These are phyloP conservation scores for Periconia sp. DNA, from an alignment of 2,329 filamentous ascomycete species.

Conservation along the genomic window DNA sequence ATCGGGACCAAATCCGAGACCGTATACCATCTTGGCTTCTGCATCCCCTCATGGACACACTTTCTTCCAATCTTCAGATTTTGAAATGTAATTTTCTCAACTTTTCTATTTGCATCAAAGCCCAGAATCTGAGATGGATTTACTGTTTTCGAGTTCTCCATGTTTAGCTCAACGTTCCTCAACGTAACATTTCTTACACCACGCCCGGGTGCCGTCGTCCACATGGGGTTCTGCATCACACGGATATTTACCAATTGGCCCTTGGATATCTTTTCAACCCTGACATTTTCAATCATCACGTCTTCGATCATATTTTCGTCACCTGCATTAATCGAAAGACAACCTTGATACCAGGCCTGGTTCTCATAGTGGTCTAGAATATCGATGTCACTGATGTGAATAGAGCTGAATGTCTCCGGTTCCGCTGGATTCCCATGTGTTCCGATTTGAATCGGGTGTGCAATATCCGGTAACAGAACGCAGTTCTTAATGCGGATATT, in stretches of 20 bases:
- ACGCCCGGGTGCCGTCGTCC: conserved; percentile 41
- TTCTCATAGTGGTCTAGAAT: conserved; percentile 46
- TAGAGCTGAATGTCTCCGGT: conserved; percentile 39
- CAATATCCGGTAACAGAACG: conserved; percentile 38
- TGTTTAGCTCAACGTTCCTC: conserved; percentile 1
- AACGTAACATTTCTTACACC: conserved; percentile 36
- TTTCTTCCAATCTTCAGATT: background rate
- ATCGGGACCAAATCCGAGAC: conserved; percentile 1
- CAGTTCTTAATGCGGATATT: conserved; percentile 44
- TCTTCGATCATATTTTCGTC: conserved; percentile 42
- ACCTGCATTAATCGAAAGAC: conserved; percentile 42
- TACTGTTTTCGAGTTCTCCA: background rate
- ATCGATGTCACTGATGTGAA: conserved; percentile 44
- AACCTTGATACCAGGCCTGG: conserved; percentile 46
- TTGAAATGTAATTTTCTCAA: conserved; percentile 1
- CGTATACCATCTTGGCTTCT: conserved; percentile 5
- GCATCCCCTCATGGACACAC: background rate
- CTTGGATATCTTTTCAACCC: conserved; percentile 38
- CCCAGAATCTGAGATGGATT: conserved; percentile 4
- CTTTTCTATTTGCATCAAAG: background rate
- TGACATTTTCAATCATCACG: conserved; percentile 34
- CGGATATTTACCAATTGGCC: conserved; percentile 45
- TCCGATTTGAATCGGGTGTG: conserved; percentile 45
- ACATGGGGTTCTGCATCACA: conserved; percentile 44
- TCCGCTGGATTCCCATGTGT: conserved; percentile 43